A percentile compares a stretch with the other conserved stretches of the same genome.
Conservation (phyloP, 345 rosid species). For the Brassica incana region DNA sequence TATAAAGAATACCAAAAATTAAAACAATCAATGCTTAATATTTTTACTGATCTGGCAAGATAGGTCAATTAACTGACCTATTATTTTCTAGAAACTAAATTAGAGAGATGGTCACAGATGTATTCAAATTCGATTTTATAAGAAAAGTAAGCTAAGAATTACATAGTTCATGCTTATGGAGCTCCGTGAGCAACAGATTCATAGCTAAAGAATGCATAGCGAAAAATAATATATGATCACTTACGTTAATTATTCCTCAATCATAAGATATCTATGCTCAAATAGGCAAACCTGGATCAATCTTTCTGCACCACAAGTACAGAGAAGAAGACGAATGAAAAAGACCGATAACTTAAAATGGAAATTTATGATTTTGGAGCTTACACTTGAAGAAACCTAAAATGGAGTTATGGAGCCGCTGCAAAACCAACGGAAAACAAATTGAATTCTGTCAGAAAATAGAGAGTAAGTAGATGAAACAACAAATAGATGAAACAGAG, state of each 20-base stretch:
- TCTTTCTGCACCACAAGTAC: too few species aligned
- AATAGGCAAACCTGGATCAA: too few species aligned
- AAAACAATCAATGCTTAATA: background rate
- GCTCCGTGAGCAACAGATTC: background rate
- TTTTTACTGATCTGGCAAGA: too few species aligned
- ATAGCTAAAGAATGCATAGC: background rate
- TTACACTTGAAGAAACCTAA: too few species aligned
- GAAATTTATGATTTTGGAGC: too few species aligned
- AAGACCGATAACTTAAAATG: too few species aligned
- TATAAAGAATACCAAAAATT: background rate
- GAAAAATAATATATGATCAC: background rate
- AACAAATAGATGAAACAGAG: background rate
- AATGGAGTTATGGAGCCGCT: too few species aligned
- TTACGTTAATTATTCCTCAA: background rate
- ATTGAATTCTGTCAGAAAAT: too few species aligned
- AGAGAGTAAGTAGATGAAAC: background rate
- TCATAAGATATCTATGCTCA: background rate
- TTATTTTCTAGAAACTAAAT: too few species aligned
- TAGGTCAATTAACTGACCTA: too few species aligned
- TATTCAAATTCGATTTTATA: background rate
- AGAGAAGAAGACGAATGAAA: too few species aligned
- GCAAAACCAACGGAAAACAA: too few species aligned
- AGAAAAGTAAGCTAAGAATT: background rate
- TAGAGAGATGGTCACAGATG: background rate
- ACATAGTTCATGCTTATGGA: background rate